Evolutionary conservation across 2,329 filamentous ascomycete genomes (phyloP), one percentile per base, ranked within the genome.

Genomic region (Dothistroma septosporum): DNA sequence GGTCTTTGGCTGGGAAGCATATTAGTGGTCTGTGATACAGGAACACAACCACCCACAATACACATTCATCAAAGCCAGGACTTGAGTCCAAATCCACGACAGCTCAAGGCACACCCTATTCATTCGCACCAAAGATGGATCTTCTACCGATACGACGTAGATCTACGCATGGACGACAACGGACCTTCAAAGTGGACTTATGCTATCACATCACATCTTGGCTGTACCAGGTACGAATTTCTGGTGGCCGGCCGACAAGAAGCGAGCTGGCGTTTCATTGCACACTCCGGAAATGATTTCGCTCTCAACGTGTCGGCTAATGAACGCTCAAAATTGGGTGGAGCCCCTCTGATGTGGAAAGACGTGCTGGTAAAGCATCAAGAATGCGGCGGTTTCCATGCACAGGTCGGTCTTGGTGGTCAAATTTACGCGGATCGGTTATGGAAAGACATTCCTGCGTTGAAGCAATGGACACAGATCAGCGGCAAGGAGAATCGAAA

Each of bases 221-320:
- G 94, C 35, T 99, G 94, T 77, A 97, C 94, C n/a, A 85, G 94
- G 28, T 99, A 97, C 75, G 94, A 99, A 72, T 99, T 99, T 75
- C 83, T 97, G 21, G 90, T 99, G 19, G 94, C 94, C 21, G 93
- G 93, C 7, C 88, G 91, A 61, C 81, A 91, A 66, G 94, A 99
- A 78, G 91, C 87, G 0, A 92, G 88, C 71, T 99, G 94, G 94
- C 88, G 93, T 24, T 97, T 97, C 74, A 89, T 97, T 68, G 91
- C 92, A 11, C 94, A 96, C 70, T 97, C 92, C 14, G 93, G 93
- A 3, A 97, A 97, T 72, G 94, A 99, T 73, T 99, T 97, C 74
- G 89, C 91, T 0, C 82, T 95, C 31, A 88, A 89, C 65, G 94
- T 96, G 1, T 92, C 87, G 64, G 88, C 92, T 58, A 91, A 89